A percentile compares a stretch with the other conserved stretches of the same genome.
Conservation (phyloP, 768 basidiomycete species). For the Mycena olivaceomarginata region DNA sequence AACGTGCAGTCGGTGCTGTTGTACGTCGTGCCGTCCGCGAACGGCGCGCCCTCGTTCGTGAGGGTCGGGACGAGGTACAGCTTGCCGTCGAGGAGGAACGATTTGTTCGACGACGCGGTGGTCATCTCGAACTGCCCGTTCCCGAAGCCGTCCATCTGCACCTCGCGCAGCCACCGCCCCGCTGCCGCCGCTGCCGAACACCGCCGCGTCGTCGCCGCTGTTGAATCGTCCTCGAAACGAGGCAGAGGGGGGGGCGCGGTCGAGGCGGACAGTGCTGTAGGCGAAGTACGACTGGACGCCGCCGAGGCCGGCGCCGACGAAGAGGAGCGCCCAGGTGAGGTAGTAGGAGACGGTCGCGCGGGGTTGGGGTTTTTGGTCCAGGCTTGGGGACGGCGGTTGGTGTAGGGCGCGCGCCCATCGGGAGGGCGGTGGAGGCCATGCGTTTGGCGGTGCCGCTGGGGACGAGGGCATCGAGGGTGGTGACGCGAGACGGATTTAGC, state of each 20-base stretch:
- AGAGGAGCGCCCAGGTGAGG: conserved; percentile 72
- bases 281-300: conserved; percentile 74
- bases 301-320: conserved; percentile 73
- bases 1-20: conserved; percentile 92
- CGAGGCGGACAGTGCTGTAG: conserved; percentile 72
- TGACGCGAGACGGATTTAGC: too few species aligned
- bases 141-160: conserved; percentile 89
- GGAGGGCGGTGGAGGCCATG: too few species aligned
- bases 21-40: conserved; percentile 82
- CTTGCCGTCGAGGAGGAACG: conserved; percentile 81
- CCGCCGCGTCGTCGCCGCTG: conserved; percentile 64
- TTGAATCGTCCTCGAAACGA: conserved; percentile 85
- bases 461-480: too few species aligned
- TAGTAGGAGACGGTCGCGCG: too few species aligned
- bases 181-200: conserved; percentile 67
- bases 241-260: conserved; percentile 72
- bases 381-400: too few species aligned
- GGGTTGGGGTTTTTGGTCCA: too few species aligned
- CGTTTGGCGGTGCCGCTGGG: too few species aligned
- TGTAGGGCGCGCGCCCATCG: too few species aligned
- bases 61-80: conserved; percentile 93
- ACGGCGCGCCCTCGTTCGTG: conserved; percentile 72
- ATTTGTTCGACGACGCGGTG: conserved; percentile 81
- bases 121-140: conserved; percentile 93
- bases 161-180: conserved; percentile 60